Evolutionary conservation across 2,329 filamentous ascomycete species (phyloP), one percentile per base, ranked within the genome.

Genomic region (Ceratocystis colombiana): DNA sequence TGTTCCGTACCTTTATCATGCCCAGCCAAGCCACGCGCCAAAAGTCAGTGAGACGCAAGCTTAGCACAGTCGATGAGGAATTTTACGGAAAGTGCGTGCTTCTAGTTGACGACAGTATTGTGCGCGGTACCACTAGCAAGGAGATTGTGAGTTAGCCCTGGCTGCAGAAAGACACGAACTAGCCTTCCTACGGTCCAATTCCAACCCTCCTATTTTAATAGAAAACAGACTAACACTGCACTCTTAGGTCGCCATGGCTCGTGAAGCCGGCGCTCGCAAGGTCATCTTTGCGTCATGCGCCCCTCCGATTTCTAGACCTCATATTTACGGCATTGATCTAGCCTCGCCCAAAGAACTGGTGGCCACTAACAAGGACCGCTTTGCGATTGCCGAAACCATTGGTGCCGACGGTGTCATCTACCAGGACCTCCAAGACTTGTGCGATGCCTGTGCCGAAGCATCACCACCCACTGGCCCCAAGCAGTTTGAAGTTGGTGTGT

Each of bases 401-500:
- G 71, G 74, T 30, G 75, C 75, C 37, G 77, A 80, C 68, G 73
- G 75, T 30, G 85, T 96, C 59, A 87, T 80, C 63, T 81, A 75
- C 72, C 78, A 79, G 69, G 73, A 73, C 7, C 82, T 97, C 1
- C 81, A 85, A 1, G 92, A 95, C 71, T 79, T 97, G n/a, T 87
- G 88, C 72, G 84, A 81, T 37, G 85, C 91, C 0, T 96, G 92
- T 72, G 82, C 85, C 1, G 86, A 90, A 70, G 82, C 89, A 3
- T 66, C 65, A 7, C 67, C 64, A 5, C 86, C 84, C 68, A 81
- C 85, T 63, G 77, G 82, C 66, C 76, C 82, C 68, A 79, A 79
- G 7, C 79, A 87, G 66, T 96, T 96, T 70, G 93, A 97, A 73
- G 86, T 95, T 1, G 92, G 93, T 65, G 92, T 96, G 7, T 96